Evolutionary conservation across 2,329 filamentous ascomycete species (phyloP), one percentile per base, ranked within the genome.

Genomic region (Phialocephala subalpina): DNA sequence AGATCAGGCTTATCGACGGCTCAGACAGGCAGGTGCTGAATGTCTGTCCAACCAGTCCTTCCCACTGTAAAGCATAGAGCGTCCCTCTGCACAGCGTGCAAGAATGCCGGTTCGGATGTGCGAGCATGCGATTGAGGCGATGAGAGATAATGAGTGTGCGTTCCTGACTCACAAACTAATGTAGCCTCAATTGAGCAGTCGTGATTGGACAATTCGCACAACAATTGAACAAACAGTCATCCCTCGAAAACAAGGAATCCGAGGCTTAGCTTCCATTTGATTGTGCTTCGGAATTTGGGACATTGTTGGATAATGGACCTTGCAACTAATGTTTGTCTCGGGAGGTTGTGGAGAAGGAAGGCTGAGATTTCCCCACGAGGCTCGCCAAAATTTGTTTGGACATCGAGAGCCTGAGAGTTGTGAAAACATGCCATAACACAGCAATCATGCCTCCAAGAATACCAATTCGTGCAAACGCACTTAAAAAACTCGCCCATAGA

Each of bases 391-490:
- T 62, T 63, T 61, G 58, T 53, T 29, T 59, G 40, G 20, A 29
- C 14, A n/a, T 22, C 58, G 14, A 53, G 12, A 14, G 1, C 49
- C 25, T 53, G 22, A n/a, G n/a, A n/a, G n/a, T n/a, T 16, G 29
- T 42, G 3, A 29, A 53, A 12, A 53, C 27, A 29, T 12, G 59
- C 20, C 60, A 33, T 62, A 65, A 36, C 57, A 42, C 53, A 20
- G 25, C 27, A 65, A 67, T 38, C 40, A 74, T 74, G 73, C 66
- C 65, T 67, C 60, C 66, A 59, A 36, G 52, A 68, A 36, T 71
- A 36, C 38, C 62, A 55, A 58, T 73, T 9, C 70, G 70, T 40
- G 40, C 61, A 55, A 68, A 69, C 61, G 55, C 58, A 25, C 64
- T 68, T 20, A 68, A 55, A 22, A 42, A 64, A 14, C 47, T 69